phyloP scores from a whole-genome alignment of 768 basidiomycete species.

The Gloeophyllum trabeum region DNA sequence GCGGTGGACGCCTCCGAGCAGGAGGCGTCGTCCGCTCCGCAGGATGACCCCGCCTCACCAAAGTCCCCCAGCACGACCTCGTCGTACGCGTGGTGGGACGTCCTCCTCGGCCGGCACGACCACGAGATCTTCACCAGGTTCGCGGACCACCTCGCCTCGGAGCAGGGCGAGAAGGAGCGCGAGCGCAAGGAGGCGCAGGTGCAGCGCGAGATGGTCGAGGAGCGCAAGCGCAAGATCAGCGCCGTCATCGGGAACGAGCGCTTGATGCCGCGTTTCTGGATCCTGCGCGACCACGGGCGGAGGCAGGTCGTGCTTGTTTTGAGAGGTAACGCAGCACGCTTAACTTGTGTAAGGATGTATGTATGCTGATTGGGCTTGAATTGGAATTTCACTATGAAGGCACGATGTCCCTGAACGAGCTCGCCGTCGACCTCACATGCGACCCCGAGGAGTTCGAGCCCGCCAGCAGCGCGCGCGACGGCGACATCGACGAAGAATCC shows the following conservation, averaged over 20 bases:
- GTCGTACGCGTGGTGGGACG: conserved; percentile 74
- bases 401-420: conserved; percentile 81
- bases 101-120: conserved; percentile 71
- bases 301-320: conserved; percentile 68
- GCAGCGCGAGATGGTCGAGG: conserved; percentile 20
- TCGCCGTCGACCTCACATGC: conserved; percentile 79
- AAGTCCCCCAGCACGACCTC: conserved; percentile 4
- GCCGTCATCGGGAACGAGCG: conserved; percentile 57
- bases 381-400: conserved; percentile 24
- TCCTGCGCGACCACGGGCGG: conserved; percentile 70
- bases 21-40: conserved; percentile 33
- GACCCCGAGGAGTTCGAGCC: conserved; percentile 60
- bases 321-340: conserved; percentile 29
- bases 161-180: conserved; percentile 3
- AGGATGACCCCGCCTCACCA: neutral
- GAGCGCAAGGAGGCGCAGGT: conserved; percentile 3
- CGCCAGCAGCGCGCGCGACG: conserved; percentile 22
- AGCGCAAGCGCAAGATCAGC: conserved; percentile 33
- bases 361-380: neutral
- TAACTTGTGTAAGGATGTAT: conserved; percentile 11
- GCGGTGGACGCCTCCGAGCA: conserved; percentile 66
- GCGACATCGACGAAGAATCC: conserved; percentile 13
- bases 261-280: conserved; percentile 79
- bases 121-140: conserved; percentile 73
- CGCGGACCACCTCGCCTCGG: conserved; percentile 14